phyloP scores from a whole-genome alignment of 129 eudicot genomes.

The Escallonia rubra region DNA sequence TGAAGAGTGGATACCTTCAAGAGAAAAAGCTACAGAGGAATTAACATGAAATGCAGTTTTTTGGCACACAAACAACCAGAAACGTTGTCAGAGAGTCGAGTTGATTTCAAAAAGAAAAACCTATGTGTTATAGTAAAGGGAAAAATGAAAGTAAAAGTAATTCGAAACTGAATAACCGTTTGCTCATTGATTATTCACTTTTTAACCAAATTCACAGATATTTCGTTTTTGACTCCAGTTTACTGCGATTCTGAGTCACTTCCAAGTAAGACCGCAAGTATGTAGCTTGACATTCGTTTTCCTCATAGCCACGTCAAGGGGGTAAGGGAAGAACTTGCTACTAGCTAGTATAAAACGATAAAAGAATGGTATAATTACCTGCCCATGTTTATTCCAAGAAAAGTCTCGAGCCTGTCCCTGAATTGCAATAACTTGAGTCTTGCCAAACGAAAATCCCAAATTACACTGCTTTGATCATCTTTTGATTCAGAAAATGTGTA shows the following conservation, averaged over 20 bases:
- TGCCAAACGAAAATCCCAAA: constrained; percentile 73
- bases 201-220: too few relatives aligned
- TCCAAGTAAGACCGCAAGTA: too few relatives aligned
- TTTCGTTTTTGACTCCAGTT: too few relatives aligned
- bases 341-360: neutral
- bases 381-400: constrained; percentile 95
- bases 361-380: constrained; percentile 42
- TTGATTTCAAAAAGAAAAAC: too few relatives aligned
- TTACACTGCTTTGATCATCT: constrained; percentile 32
- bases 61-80: neutral
- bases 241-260: too few relatives aligned
- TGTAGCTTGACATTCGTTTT: too few relatives aligned
- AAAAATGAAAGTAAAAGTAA: neutral
- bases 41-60: neutral
- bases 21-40: neutral
- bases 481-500: constrained; percentile 48
- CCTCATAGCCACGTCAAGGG: neutral
- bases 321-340: neutral
- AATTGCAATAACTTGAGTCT: constrained; percentile 80
- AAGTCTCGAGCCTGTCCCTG: constrained; percentile 89
- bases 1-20: constrained; percentile 7
- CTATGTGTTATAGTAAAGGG: too few relatives aligned
- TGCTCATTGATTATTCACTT: too few relatives aligned
- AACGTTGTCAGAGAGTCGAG: neutral
- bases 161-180: neutral